Evolutionary conservation across 768 basidiomycete species (phyloP).

Genomic region (Paxillus ammoniavirescens): DNA sequence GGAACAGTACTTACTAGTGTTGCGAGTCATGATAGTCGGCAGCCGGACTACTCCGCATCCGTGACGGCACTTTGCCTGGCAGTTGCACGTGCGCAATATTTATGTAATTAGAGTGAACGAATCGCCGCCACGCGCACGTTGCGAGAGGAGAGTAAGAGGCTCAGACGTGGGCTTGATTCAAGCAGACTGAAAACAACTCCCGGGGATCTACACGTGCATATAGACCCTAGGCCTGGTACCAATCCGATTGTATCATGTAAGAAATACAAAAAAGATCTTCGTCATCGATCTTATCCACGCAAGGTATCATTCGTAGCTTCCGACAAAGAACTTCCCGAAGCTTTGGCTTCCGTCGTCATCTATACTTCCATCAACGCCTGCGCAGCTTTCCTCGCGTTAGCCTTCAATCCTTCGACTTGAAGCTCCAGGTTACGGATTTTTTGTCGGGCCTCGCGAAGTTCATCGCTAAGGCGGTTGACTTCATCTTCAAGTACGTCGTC

Average conservation of each 20-base stretch:
- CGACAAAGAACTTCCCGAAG: background rate
- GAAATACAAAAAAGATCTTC: too few relatives aligned
- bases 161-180: too few relatives aligned
- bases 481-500: slow-evolving; percentile 45
- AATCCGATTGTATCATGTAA: background rate
- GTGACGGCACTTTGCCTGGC: background rate
- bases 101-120: too few relatives aligned
- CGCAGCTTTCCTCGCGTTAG: slow-evolving; percentile 76
- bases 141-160: too few relatives aligned
- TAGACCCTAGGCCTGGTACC: background rate
- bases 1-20: background rate
- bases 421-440: slow-evolving; percentile 83
- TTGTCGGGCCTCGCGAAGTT: slow-evolving; percentile 77
- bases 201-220: too few relatives aligned
- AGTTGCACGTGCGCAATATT: slow-evolving; percentile 15
- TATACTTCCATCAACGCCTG: slow-evolving; percentile 48
- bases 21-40: too few relatives aligned
- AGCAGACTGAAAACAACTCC: too few relatives aligned
- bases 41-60: too few relatives aligned
- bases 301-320: too few relatives aligned
- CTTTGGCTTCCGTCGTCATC: background rate
- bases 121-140: too few relatives aligned
- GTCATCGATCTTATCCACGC: too few relatives aligned
- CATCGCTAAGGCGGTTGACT: slow-evolving; percentile 57
- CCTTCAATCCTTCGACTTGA: slow-evolving; percentile 71